Conservation (phyloP, 2,329 filamentous ascomycete species). For the Aspergillus fumigatiaffinis region DNA sequence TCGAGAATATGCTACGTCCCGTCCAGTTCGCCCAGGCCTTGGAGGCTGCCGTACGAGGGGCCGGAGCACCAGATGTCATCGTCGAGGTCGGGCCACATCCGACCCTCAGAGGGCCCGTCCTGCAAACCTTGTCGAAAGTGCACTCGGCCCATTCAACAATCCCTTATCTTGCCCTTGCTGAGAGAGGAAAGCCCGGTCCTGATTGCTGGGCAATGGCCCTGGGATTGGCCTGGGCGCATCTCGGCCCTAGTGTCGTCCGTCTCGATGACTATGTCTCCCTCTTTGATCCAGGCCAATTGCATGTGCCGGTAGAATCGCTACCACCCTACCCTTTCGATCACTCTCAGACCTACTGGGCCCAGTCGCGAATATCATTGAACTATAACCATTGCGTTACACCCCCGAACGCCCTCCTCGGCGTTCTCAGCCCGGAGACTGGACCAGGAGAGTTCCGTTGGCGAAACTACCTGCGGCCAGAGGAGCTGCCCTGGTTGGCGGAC, state of each 20-base stretch:
- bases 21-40: slow-evolving; percentile 35
- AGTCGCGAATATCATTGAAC: background rate
- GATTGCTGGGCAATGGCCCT: background rate
- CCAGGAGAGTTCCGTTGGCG: slow-evolving; percentile 35
- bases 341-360: slow-evolving; percentile 4
- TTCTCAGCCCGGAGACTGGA: background rate
- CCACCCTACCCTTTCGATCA: slow-evolving; percentile 14
- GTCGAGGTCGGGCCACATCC: slow-evolving; percentile 29
- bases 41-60: background rate
- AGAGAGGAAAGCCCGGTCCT: background rate
- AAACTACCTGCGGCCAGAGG: slow-evolving; percentile 38
- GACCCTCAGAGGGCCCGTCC: slow-evolving; percentile 21
- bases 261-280: background rate
- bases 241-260: background rate
- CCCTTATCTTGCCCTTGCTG: slow-evolving; percentile 4
- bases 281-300: background rate
- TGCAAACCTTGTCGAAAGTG: slow-evolving; percentile 16
- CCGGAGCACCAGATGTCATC: slow-evolving; percentile 30
- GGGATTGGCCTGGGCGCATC: slow-evolving; percentile 5
- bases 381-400: background rate
- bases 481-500: slow-evolving; percentile 45
- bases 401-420: slow-evolving; percentile 4
- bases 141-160: background rate
- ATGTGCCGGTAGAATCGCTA: slow-evolving; percentile 5
- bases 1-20: slow-evolving; percentile 33